Base-by-base conservation (phyloP, 352 stramenopile genomes). In the Phytophthora citricola region DNA sequence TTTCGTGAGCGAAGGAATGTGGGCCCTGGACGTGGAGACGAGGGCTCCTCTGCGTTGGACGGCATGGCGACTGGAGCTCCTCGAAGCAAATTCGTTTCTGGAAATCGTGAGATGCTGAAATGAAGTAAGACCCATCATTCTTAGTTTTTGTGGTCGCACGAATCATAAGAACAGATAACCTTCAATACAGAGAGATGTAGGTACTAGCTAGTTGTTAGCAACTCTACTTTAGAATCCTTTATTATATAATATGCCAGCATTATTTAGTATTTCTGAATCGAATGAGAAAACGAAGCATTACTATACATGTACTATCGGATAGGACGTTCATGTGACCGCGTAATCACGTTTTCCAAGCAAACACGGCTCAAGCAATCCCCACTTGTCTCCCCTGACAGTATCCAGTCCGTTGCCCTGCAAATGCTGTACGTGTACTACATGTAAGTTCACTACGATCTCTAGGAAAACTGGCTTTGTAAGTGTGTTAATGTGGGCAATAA, bases 11-110 rank as follows among this genome's bases (percentile, higher is more conserved):
- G 59, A 34, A 73, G 44, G 39, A 78, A 7, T 1, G 48, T 24
- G 7, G 65, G 69, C 2, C 68, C 57, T 5, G 65, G 65, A 20
- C 41, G 50, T 29, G 51, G 40, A 34, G 58, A 59, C 4, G 58
- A 26, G 0, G 50, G 32, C 24, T 73, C 63, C 17, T 46, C 40
- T 24, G 47, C 17, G 14, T 5, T 56, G n/a, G 20, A 38, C n/a
- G 65, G 2, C 61, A 73, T 66, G 24, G 34, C 36, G 32, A 39
- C n/a, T 12, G 11, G 2, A 36, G 48, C 5, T 3, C 11, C 47
- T 39, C 11, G 24, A 38, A 0, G 48, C 38, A 49, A 67, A 67
- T 54, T 63, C 57, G 58, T 31, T 67, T 62, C 43, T 71, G 63
- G 45, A 20, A 20, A 12, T 11, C 44, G 17, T 32, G 38, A 44